phyloP scores from a whole-genome alignment of 75 land plant species.

The Selaginella tamariscina region DNA sequence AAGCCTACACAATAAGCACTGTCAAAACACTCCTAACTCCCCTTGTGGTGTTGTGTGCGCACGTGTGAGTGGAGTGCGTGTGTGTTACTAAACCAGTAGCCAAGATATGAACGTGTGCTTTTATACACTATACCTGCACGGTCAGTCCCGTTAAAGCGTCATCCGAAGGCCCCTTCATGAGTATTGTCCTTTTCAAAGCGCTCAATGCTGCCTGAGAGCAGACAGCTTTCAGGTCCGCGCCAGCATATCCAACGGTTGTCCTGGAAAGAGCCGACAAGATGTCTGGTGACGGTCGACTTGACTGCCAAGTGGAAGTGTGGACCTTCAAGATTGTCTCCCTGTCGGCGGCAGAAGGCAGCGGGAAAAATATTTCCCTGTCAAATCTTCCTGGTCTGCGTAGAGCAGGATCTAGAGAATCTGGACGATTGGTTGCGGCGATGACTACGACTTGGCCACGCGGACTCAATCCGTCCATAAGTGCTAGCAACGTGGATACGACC shows the following conservation, averaged over 20 bases:
- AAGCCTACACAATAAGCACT: slow-evolving; percentile 46
- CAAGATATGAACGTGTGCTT: too few species aligned
- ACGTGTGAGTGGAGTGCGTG: too few species aligned
- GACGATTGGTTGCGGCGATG: slow-evolving; percentile 96
- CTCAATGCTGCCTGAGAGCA: slow-evolving; percentile 84
- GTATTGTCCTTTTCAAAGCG: slow-evolving; percentile 57
- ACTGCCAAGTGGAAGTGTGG: slow-evolving; percentile 75
- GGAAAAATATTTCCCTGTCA: slow-evolving; percentile 92
- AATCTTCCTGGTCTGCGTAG: slow-evolving; percentile 85
- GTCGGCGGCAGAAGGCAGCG: slow-evolving; percentile 67
- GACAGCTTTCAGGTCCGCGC: slow-evolving; percentile 95
- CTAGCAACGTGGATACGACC: slow-evolving; percentile 88
- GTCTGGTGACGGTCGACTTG: slow-evolving; percentile 40
- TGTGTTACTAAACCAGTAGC: too few species aligned
- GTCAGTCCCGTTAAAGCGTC: slow-evolving; percentile 17
- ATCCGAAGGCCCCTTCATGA: slow-evolving; percentile 42
- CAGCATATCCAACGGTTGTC: slow-evolving; percentile 78
- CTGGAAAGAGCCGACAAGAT: slow-evolving; percentile 52
- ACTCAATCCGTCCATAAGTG: slow-evolving; percentile 79
- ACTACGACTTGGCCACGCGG: slow-evolving; percentile 89
- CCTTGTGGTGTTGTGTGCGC: too few species aligned
- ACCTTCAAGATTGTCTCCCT: slow-evolving; percentile 65
- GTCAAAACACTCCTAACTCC: too few species aligned
- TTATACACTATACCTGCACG: too few species aligned
- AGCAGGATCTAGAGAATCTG: slow-evolving; percentile 92